Percentiles rank a stretch among this genome's conserved stretches.
phyloP scores from a whole-genome alignment of 1,284 basidiomycete genomes.

The Moesziomyces sp. region DNA sequence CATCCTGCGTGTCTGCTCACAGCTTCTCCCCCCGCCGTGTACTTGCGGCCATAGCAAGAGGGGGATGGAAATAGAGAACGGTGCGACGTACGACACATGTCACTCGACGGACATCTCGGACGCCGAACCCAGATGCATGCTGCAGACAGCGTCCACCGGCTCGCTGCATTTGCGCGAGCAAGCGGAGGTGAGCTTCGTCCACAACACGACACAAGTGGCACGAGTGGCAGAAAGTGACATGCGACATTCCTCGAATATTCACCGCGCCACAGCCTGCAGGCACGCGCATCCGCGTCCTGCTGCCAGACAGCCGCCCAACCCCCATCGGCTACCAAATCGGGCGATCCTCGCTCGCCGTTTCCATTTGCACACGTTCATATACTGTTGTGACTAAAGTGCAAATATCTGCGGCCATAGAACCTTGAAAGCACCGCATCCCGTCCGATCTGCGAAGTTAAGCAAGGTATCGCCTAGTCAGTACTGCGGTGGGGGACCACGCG shows the following conservation, averaged over 20 bases:
- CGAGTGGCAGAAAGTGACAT: constrained; percentile 22
- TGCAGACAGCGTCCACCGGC: too few relatives aligned
- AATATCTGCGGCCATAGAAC: constrained; percentile 80
- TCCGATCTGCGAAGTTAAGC: constrained; percentile 84
- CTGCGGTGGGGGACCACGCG: constrained; percentile 84
- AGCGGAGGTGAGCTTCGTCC: background rate
- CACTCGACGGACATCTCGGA: constrained; percentile 1
- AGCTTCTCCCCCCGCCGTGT: background rate
- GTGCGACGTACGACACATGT: constrained; percentile 22
- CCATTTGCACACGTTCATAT: too few relatives aligned
- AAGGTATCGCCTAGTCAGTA: constrained; percentile 82
- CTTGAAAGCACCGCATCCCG: constrained; percentile 82
- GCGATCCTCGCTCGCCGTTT: too few relatives aligned
- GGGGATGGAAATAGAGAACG: background rate
- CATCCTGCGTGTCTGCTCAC: constrained; percentile 17
- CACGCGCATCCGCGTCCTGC: background rate
- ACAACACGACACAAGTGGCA: background rate
- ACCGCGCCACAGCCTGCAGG: background rate
- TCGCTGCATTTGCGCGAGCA: too few relatives aligned
- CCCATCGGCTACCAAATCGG: background rate
- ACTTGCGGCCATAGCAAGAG: background rate
- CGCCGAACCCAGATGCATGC: too few relatives aligned
- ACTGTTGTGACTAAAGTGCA: background rate
- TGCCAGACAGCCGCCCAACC: background rate
- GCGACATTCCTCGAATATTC: constrained; percentile 46